These are phyloP conservation scores for Obba rivulosa DNA, from an alignment of 768 basidiomycete species.

Conservation along the genomic window DNA sequence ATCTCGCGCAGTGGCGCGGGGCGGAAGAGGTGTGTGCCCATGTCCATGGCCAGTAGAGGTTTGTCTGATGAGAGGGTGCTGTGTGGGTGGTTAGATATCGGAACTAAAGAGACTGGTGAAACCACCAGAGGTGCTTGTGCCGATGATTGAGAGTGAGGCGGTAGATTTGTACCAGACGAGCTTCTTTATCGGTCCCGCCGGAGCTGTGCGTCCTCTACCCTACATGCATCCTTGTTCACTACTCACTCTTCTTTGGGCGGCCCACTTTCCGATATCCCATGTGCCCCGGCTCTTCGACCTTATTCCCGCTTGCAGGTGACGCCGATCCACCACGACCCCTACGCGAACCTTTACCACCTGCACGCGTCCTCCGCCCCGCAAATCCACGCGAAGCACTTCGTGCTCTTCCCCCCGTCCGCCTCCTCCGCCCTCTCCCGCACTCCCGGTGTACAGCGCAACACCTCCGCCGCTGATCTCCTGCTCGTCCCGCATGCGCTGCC, in stretches of 20 bases:
- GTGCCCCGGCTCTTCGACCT: too few species aligned
- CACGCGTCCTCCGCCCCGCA: conserved; percentile 13
- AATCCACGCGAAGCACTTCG: conserved; percentile 17
- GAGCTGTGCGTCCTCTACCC: conserved; percentile 12
- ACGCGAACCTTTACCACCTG: conserved; percentile 19
- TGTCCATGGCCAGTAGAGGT: background rate
- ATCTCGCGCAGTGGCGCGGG: conserved; percentile 17
- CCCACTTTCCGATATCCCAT: too few species aligned
- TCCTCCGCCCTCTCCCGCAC: conserved; percentile 5
- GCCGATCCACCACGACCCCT: conserved; percentile 21
- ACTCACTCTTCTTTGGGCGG: too few species aligned
- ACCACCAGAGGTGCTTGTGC: conserved; percentile 9
- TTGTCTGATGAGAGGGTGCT: too few species aligned
- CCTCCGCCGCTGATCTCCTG: conserved; percentile 1
- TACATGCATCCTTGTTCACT: too few species aligned
- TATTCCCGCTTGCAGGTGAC: too few species aligned
- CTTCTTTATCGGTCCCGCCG: conserved; percentile 19
- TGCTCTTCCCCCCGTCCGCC: conserved; percentile 15
- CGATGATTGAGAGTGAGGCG: conserved; percentile 6
- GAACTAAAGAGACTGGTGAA: conserved; percentile 4
- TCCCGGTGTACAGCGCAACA: conserved; percentile 9
- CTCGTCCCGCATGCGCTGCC: conserved; percentile 7
- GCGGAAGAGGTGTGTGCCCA: conserved; percentile 13
- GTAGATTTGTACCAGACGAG: conserved; percentile 19
- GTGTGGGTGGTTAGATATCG: conserved; percentile 2